These are phyloP conservation scores for Fusarium multiceps DNA, from an alignment of 2,329 filamentous ascomycete species.

Conservation along the genomic window DNA sequence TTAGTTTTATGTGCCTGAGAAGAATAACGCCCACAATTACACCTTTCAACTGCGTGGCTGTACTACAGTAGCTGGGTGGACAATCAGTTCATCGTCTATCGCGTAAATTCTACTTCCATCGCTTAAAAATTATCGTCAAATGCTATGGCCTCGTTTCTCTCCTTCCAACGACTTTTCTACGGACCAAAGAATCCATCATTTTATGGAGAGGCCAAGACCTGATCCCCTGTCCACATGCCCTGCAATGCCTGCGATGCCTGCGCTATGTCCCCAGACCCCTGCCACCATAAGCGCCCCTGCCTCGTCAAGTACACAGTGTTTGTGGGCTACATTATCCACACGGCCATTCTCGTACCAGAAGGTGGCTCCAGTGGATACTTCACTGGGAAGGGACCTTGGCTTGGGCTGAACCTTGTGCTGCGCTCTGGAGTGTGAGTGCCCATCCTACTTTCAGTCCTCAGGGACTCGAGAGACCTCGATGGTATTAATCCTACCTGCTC, in stretches of 20 bases:
- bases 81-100: neutral
- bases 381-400: slow-evolving; percentile 28
- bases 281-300: slow-evolving; percentile 34
- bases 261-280: slow-evolving; percentile 18
- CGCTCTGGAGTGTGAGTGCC: slow-evolving; percentile 10
- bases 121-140: slow-evolving; percentile 9
- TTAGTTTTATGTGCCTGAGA: neutral
- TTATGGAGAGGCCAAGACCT: slow-evolving; percentile 8
- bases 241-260: slow-evolving; percentile 12
- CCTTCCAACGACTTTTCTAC: slow-evolving; percentile 23
- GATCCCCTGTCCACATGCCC: slow-evolving; percentile 20
- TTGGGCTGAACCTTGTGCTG: slow-evolving; percentile 35
- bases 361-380: slow-evolving; percentile 37
- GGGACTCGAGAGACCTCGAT: slow-evolving; percentile 22
- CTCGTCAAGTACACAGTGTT: slow-evolving; percentile 38
- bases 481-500: slow-evolving; percentile 36
- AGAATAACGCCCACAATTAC: neutral
- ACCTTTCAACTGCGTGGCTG: too few species aligned
- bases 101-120: slow-evolving; percentile 4
- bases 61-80: neutral
- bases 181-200: slow-evolving; percentile 23
- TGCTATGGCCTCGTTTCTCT: slow-evolving; percentile 26
- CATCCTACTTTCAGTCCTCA: slow-evolving; percentile 22
- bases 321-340: neutral
- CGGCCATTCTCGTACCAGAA: slow-evolving; percentile 39